These are phyloP conservation scores for Entamoeba invadens DNA, from an alignment of 208 protist genomes.

Conservation along the genomic window DNA sequence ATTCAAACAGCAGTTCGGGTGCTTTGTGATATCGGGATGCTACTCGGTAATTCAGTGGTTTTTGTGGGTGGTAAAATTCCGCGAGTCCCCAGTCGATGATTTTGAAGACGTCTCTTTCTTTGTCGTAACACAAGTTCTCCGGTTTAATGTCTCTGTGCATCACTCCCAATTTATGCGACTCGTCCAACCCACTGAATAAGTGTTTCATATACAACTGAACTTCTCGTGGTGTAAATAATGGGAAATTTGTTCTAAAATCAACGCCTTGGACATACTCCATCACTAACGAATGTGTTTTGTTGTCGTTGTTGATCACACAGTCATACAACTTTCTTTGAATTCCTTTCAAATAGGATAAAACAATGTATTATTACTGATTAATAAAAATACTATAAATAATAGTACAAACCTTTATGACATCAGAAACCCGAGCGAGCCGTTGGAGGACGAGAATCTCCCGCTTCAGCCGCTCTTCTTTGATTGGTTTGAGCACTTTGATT, in stretches of 20 bases:
- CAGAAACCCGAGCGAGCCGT: conserved; percentile 84
- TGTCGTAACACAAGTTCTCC: conserved; percentile 27
- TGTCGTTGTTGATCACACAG: conserved; percentile 66
- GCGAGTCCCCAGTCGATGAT: conserved; percentile 35
- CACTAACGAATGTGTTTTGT: conserved; percentile 79
- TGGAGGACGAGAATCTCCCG: conserved; percentile 87
- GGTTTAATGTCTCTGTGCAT: conserved; percentile 39
- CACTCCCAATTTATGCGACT: conserved; percentile 25
- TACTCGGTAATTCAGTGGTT: conserved; percentile 26
- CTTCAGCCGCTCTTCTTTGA: conserved; percentile 88
- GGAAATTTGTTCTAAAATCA: conserved; percentile 61
- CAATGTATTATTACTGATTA: too few species aligned
- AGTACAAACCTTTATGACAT: conserved; percentile 88
- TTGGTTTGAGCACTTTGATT: conserved; percentile 83
- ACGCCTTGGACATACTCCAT: conserved; percentile 94
- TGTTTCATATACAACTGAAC: background rate
- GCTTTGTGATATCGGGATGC: conserved; percentile 30
- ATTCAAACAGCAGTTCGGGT: conserved; percentile 29
- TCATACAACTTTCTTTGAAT: too few species aligned
- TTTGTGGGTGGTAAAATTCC: conserved; percentile 32
- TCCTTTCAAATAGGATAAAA: too few species aligned
- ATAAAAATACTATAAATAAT: too few species aligned
- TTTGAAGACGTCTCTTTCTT: background rate
- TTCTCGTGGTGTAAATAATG: background rate
- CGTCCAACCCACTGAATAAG: conserved; percentile 19